Base-by-base conservation (phyloP, 2,329 filamentous ascomycete species). In the Paecilomyces fulvus region DNA sequence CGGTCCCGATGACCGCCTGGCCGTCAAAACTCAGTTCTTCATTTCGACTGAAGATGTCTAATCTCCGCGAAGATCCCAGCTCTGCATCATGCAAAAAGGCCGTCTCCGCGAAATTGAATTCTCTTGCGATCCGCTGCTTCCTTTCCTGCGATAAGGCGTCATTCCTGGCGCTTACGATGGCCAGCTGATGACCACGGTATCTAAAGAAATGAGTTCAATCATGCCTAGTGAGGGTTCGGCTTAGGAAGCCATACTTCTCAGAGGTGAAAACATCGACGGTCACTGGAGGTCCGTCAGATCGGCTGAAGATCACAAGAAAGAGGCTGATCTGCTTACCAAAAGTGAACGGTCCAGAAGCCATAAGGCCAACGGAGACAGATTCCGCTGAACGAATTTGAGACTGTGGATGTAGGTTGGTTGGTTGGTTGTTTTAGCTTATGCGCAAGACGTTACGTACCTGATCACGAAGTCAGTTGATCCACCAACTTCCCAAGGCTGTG, bases 61-160 rank as follows among this genome's bases (percentile, higher is more conserved):
- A 76, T 54, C 70, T 70, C 49, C 79, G 70, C 20, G 72, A 65
- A 58, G 72, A 64, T 55, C 68, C 66, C 11, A 61, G 57, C 28
- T 60, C 54, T 8, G 65, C 58, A 50, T 79, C 77, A 70, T 86
- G 81, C 31, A 86, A 69, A 64, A 86, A 86, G 51, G 84, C 80
- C 0, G 83, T 86, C 68, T 85, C 83, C 53, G 81, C 83, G 63
- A 83, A 79, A 69, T 83, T 84, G 73, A 86, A 86, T 69, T 87
- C 84, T 56, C 76, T 73, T 49, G 83, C 82, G 58, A 86, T 80
- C 59, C 70, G 65, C 64, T 84, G 82, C 65, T 86, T 86, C 64
- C 79, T 76, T 1, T 72, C 66, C 62, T 82, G 78, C 1, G 75
- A 75, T 21, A 84, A 71, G 12, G 64, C 63, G n/a, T 69, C 62